phyloP scores from a whole-genome alignment of 352 stramenopile genomes.

The Nothophytophthora sp. region DNA sequence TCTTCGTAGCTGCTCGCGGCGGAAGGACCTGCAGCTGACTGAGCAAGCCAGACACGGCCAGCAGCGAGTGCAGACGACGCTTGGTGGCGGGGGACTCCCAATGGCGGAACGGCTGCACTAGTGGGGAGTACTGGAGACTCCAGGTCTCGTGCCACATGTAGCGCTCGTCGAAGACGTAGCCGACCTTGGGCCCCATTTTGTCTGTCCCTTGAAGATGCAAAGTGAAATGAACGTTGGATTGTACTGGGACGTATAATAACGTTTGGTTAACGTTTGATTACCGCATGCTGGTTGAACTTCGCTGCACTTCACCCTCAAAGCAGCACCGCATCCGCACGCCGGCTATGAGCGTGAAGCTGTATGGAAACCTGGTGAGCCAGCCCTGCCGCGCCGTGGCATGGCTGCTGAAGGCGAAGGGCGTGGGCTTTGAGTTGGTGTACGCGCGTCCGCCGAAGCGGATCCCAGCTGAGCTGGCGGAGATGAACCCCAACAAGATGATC shows the following conservation, averaged over 20 bases:
- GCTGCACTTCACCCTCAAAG: slow-evolving; percentile 14
- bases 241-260: no score
- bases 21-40: slow-evolving; percentile 44
- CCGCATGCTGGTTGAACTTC: no score
- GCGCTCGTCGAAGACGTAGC: slow-evolving; percentile 84
- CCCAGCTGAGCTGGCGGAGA: slow-evolving; percentile 18
- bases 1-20: slow-evolving; percentile 34
- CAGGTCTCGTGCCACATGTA: slow-evolving; percentile 79
- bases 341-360: slow-evolving; percentile 18
- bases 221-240: no score
- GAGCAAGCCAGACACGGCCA: slow-evolving; percentile 70
- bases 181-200: slow-evolving; percentile 11
- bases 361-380: slow-evolving; percentile 20
- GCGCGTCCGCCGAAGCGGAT: slow-evolving; percentile 8
- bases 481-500: slow-evolving; percentile 29
- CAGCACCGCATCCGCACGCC: no score
- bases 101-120: slow-evolving; percentile 67
- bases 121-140: slow-evolving; percentile 47
- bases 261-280: no score
- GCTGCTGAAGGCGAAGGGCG: slow-evolving; percentile 14
- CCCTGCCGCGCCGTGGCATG: slow-evolving; percentile 16
- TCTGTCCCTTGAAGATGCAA: not conserved
- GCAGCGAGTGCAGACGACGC: slow-evolving; percentile 74
- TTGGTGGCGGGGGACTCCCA: slow-evolving; percentile 86
- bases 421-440: slow-evolving; percentile 13